Conservation (phyloP, 2,329 filamentous ascomycete genomes). For the Fusarium musae region DNA sequence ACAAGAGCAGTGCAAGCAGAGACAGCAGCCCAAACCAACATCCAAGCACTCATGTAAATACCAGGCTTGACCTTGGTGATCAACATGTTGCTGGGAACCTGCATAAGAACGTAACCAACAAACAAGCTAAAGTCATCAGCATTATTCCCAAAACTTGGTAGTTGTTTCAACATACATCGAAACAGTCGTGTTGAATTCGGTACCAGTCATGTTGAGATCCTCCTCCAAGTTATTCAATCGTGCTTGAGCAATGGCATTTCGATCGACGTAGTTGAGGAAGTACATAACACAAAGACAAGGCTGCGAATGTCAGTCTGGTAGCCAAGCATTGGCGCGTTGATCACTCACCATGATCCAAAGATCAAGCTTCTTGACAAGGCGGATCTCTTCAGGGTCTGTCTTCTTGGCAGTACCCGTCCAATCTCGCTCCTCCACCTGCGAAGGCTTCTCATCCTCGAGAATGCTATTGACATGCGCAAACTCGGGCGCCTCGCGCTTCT, state of each 20-base stretch:
- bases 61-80: conserved; percentile 55
- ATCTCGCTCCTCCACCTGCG: conserved; percentile 41
- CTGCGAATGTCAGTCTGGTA: conserved; percentile 14
- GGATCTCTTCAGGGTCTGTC: conserved; percentile 54
- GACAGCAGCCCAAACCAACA: conserved; percentile 55
- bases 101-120: conserved; percentile 58
- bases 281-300: conserved; percentile 55
- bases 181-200: conserved; percentile 62
- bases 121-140: conserved; percentile 43
- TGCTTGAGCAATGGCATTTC: conserved; percentile 59
- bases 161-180: conserved; percentile 45
- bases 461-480: conserved; percentile 40
- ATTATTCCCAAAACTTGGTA: too few relatives aligned
- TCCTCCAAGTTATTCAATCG: conserved; percentile 58
- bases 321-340: background rate
- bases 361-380: conserved; percentile 55
- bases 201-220: conserved; percentile 64
- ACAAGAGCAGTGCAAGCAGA: conserved; percentile 53
- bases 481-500: conserved; percentile 26
- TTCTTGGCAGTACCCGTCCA: conserved; percentile 53
- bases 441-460: conserved; percentile 39
- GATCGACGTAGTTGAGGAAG: conserved; percentile 57
- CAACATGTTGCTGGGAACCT: conserved; percentile 55
- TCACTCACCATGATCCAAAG: conserved; percentile 53
- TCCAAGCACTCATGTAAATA: conserved; percentile 56